Evolutionary conservation across 345 rosid genomes (phyloP).

Genomic region (Eucalyptus fibrosa): DNA sequence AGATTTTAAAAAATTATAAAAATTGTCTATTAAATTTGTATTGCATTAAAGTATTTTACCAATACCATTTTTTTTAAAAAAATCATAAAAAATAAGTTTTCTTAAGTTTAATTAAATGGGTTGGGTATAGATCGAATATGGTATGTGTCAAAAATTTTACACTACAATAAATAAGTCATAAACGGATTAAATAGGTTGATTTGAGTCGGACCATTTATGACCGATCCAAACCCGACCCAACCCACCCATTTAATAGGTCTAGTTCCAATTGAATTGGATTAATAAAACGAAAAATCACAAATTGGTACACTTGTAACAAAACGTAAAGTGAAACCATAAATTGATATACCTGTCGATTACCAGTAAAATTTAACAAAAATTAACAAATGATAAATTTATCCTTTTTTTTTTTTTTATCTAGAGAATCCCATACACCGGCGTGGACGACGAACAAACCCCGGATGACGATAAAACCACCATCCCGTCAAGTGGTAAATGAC

Average conservation of each 20-base stretch:
- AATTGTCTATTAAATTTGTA: too few relatives aligned
- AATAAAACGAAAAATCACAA: too few relatives aligned
- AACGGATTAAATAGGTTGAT: fast-evolving
- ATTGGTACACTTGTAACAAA: fast-evolving
- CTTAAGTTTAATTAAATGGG: fast-evolving
- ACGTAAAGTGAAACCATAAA: fast-evolving
- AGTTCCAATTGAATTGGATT: fast-evolving
- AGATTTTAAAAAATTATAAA: fast-evolving
- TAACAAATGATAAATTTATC: fast-evolving
- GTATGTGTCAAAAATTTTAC: too few relatives aligned
- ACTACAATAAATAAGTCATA: fast-evolving
- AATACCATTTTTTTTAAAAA: too few relatives aligned
- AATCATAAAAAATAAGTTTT: fast-evolving
- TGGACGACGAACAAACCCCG: too few relatives aligned
- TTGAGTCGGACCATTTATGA: fast-evolving
- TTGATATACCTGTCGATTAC: fast-evolving
- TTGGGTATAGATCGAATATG: fast-evolving
- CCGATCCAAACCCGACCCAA: fast-evolving
- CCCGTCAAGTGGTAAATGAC: too few relatives aligned
- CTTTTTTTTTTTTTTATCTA: too few relatives aligned
- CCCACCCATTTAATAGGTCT: fast-evolving
- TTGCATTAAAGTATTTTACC: too few relatives aligned
- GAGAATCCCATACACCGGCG: too few relatives aligned
- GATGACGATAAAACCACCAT: too few relatives aligned
- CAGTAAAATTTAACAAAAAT: fast-evolving